Percentiles rank a stretch among this genome's conserved stretches.
Evolutionary conservation across 306 rosid species (phyloP).

Genomic region (Citrullus colocynthis): DNA sequence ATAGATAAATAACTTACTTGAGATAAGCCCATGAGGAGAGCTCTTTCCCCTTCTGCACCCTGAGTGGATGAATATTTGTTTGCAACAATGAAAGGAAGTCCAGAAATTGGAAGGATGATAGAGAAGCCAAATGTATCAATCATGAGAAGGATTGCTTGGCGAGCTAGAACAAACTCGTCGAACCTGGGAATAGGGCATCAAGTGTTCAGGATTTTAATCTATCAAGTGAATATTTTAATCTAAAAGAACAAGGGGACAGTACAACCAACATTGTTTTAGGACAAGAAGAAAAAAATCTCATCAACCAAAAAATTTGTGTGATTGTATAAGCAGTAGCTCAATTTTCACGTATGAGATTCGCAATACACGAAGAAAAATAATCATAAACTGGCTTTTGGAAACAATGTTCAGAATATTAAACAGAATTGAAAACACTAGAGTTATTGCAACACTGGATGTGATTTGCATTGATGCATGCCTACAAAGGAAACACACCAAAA

Average conservation of each 20-base stretch:
- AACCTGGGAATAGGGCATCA: constrained; percentile 41
- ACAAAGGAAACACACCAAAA: too few species aligned
- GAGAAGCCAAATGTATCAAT: constrained; percentile 87
- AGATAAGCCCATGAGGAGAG: constrained; percentile 39
- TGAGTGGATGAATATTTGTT: constrained; percentile 7
- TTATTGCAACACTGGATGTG: too few species aligned
- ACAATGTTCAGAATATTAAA: neutral
- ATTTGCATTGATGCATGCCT: too few species aligned
- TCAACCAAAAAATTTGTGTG: neutral
- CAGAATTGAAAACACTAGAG: neutral
- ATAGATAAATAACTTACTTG: constrained; percentile 41
- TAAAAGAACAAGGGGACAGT: neutral
- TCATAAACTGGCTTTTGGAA: neutral
- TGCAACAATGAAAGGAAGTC: constrained; percentile 70
- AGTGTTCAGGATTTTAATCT: neutral
- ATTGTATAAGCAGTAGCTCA: neutral
- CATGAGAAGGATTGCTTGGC: constrained; percentile 80
- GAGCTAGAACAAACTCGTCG: constrained; percentile 70
- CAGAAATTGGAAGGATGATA: constrained; percentile 73
- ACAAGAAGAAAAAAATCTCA: neutral
- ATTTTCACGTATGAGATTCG: neutral
- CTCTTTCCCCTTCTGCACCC: constrained; percentile 22
- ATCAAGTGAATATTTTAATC: neutral
- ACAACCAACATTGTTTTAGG: neutral
- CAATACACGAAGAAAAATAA: neutral